Percentiles rank a stretch among this genome's conserved stretches.
phyloP scores from a whole-genome alignment of 2,329 filamentous ascomycete genomes.

The Kalaharituber pfeilii region DNA sequence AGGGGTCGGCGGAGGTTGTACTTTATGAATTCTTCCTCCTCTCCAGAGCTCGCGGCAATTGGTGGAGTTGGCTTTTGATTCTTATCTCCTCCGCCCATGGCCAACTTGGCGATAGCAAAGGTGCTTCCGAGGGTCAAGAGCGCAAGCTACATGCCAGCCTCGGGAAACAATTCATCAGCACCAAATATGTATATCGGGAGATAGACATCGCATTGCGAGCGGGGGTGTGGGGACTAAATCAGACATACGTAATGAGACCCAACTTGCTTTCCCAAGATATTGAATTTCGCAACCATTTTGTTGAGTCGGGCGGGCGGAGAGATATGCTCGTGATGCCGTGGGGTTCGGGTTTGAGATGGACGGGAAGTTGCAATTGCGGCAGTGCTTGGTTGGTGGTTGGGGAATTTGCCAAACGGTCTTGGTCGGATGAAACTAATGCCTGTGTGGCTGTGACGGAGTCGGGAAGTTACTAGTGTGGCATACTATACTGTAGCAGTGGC shows the following conservation, averaged over 20 bases:
- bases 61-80: conserved; percentile 16
- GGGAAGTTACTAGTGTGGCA: too few species aligned
- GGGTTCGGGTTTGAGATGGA: neutral
- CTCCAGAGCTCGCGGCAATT: conserved; percentile 19
- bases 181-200: too few species aligned
- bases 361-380: neutral
- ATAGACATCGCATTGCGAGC: too few species aligned
- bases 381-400: neutral
- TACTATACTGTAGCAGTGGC: too few species aligned
- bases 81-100: neutral
- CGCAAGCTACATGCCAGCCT: conserved; percentile 15
- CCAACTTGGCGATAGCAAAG: conserved; percentile 6
- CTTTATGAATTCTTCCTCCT: conserved; percentile 23
- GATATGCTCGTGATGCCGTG: neutral
- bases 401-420: too few species aligned
- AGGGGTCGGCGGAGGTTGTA: conserved; percentile 5
- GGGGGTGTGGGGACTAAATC: neutral
- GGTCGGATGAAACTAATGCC: too few species aligned
- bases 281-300: conserved; percentile 37
- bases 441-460: too few species aligned
- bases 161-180: too few species aligned
- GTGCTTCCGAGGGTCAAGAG: conserved; percentile 17
- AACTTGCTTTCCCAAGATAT: conserved; percentile 35
- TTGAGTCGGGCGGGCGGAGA: conserved; percentile 6
- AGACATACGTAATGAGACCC: conserved; percentile 36